These are phyloP conservation scores for Staphylotrichum tortipilum DNA, from an alignment of 495 filamentous ascomycete species.

Conservation along the genomic window DNA sequence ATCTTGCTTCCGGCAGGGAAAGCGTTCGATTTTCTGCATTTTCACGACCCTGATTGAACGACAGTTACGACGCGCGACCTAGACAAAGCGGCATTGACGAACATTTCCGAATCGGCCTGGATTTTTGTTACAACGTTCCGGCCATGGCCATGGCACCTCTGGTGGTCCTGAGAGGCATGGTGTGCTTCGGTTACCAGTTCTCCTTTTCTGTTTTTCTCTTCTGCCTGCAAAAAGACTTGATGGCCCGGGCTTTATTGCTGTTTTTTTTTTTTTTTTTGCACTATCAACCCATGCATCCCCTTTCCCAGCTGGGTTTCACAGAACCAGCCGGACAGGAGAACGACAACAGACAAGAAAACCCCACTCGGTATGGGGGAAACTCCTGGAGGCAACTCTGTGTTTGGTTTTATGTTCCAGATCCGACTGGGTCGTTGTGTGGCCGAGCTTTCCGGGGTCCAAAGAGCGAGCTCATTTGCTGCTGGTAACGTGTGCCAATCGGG, in stretches of 20 bases:
- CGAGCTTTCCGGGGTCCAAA: too few species aligned
- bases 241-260: constrained; percentile 2
- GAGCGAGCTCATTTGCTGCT: too few species aligned
- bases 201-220: background rate
- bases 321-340: constrained; percentile 16
- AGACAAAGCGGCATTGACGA: constrained; percentile 22
- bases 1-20: background rate
- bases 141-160: background rate
- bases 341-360: background rate
- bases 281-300: background rate
- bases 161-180: background rate
- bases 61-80: constrained; percentile 22
- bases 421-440: too few species aligned
- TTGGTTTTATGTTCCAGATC: too few species aligned
- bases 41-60: constrained; percentile 27
- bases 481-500: too few species aligned
- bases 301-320: constrained; percentile 23
- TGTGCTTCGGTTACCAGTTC: background rate
- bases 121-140: too few species aligned
- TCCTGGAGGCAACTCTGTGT: constrained; percentile 18
- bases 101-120: background rate
- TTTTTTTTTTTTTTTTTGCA: background rate
- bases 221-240: constrained; percentile 3
- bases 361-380: background rate
- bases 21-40: constrained; percentile 13